Evolutionary conservation across 2,329 filamentous ascomycete species (phyloP).

Genomic region (Aureobasidium sp.): DNA sequence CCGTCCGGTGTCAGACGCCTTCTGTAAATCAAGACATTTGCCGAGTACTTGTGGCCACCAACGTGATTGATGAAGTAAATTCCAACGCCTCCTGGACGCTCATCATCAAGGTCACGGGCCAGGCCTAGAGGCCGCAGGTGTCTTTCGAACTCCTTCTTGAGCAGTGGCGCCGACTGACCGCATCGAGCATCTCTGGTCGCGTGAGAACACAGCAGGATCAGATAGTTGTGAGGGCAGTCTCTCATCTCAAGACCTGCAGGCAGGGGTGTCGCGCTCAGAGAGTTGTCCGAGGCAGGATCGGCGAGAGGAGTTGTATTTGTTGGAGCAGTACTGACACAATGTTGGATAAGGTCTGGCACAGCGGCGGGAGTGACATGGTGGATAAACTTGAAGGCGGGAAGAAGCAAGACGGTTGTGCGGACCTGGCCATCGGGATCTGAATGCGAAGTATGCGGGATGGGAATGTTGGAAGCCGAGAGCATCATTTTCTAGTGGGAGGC

Average conservation of each 20-base stretch:
- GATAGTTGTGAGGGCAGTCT: slow-evolving; percentile 71
- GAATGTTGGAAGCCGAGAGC: slow-evolving; percentile 88
- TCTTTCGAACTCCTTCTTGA: slow-evolving; percentile 82
- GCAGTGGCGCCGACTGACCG: slow-evolving; percentile 82
- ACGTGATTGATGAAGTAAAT: slow-evolving; percentile 97
- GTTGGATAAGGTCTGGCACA: slow-evolving; percentile 62
- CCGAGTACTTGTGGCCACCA: slow-evolving; percentile 91
- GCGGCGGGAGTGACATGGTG: slow-evolving; percentile 74
- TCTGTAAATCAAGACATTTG: slow-evolving; percentile 90
- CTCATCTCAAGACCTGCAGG: slow-evolving; percentile 45
- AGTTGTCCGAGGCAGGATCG: neutral
- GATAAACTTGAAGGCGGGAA: slow-evolving; percentile 76
- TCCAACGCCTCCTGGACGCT: slow-evolving; percentile 82
- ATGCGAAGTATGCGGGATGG: slow-evolving; percentile 60
- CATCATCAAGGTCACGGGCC: slow-evolving; percentile 80
- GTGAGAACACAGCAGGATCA: slow-evolving; percentile 92
- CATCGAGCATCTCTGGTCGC: slow-evolving; percentile 90
- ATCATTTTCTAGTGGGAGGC: slow-evolving; percentile 55
- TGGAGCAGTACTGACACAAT: slow-evolving; percentile 63
- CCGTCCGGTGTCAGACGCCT: slow-evolving; percentile 34
- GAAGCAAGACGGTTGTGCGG: slow-evolving; percentile 69
- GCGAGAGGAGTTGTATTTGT: slow-evolving; percentile 63
- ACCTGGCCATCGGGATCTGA: slow-evolving; percentile 51
- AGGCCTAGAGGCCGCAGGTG: slow-evolving; percentile 79
- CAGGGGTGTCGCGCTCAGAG: slow-evolving; percentile 18